phyloP scores from a whole-genome alignment of 768 basidiomycete genomes.

The Naganishia friedmannii region DNA sequence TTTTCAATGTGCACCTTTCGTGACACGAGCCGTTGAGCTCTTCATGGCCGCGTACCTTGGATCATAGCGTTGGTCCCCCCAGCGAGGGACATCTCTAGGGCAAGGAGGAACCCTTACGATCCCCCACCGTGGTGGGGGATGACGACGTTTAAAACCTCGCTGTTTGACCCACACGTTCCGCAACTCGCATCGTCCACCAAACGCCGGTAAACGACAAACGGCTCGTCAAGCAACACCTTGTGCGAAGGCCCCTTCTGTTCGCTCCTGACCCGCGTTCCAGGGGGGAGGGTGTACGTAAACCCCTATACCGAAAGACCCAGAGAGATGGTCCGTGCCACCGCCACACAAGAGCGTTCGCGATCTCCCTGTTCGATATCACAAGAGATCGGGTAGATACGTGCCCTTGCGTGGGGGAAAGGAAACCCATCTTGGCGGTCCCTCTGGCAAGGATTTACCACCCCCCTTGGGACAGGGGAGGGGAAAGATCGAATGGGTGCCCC shows the following conservation, averaged over 20 bases:
- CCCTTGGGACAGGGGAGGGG: not conserved
- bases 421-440: slow-evolving; percentile 20
- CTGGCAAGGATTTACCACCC: not conserved
- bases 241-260: slow-evolving; percentile 9
- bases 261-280: not conserved
- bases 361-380: slow-evolving; percentile 16
- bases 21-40: slow-evolving; percentile 9
- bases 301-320: slow-evolving; percentile 10
- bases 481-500: slow-evolving; percentile 5
- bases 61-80: not conserved
- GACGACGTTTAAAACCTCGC: slow-evolving; percentile 11
- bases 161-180: not conserved
- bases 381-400: slow-evolving; percentile 18
- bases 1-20: slow-evolving; percentile 15
- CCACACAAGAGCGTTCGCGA: not conserved
- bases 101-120: not conserved
- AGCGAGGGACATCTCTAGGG: slow-evolving; percentile 7
- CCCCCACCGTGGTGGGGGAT: too few species aligned
- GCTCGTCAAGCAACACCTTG: slow-evolving; percentile 1
- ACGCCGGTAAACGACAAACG: not conserved
- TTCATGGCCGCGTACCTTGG: not conserved
- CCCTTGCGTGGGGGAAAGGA: not conserved
- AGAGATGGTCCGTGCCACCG: slow-evolving; percentile 1
- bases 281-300: too few species aligned
- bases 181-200: not conserved